Evolutionary conservation across 331 rosid species (phyloP).

Genomic region (Erythrophleum ivorense): DNA sequence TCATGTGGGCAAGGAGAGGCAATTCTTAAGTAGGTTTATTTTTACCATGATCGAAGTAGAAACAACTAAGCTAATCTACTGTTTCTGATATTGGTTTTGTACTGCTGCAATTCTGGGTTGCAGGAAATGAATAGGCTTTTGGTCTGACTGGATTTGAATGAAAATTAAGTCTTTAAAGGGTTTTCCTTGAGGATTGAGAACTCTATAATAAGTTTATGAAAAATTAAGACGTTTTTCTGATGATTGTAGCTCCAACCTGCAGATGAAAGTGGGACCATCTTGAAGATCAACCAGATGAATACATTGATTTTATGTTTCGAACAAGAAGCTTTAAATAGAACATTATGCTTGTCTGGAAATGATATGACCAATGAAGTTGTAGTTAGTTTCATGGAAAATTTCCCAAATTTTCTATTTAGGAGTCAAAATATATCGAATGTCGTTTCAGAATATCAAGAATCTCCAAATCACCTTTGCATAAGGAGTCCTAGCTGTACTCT

Average conservation of each 20-base stretch:
- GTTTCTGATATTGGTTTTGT: constrained; percentile 19
- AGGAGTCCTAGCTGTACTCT: neutral
- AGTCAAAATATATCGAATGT: neutral
- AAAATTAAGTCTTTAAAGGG: neutral
- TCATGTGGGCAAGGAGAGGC: constrained; percentile 7
- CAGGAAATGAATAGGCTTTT: neutral
- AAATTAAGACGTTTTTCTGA: neutral
- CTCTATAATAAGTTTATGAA: neutral
- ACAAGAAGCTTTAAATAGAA: neutral
- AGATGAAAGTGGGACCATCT: neutral
- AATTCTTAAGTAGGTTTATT: neutral
- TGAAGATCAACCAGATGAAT: neutral
- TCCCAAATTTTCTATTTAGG: neutral
- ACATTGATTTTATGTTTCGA: neutral
- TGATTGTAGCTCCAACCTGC: constrained; percentile 3
- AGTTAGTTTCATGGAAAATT: neutral
- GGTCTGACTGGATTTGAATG: constrained; percentile 13
- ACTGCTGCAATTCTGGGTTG: constrained; percentile 2
- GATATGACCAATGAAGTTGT: constrained; percentile 3
- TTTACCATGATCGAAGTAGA: neutral
- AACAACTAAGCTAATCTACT: constrained; percentile 1
- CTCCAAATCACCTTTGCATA: neutral
- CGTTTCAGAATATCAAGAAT: constrained; percentile 14
- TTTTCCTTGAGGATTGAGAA: neutral
- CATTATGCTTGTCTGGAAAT: constrained; percentile 6